Evolutionary conservation across 331 rosid genomes (phyloP).

Genomic region (Dryas integrifolia): DNA sequence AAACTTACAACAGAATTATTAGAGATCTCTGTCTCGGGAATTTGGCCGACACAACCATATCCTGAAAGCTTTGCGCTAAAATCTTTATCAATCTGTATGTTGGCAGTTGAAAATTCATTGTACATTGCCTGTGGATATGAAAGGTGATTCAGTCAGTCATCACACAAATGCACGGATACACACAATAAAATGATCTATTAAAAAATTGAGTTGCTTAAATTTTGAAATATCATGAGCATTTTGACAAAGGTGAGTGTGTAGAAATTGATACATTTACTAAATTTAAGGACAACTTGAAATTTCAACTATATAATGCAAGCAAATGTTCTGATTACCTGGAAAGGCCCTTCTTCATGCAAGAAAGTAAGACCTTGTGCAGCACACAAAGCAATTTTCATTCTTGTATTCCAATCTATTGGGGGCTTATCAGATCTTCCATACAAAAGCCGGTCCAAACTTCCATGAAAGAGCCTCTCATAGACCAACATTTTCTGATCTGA

Average conservation of each 20-base stretch:
- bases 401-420: slow-evolving; percentile 90
- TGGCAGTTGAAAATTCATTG: slow-evolving; percentile 86
- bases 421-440: slow-evolving; percentile 91
- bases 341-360: slow-evolving; percentile 99
- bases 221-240: neutral
- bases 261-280: neutral
- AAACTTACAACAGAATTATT: slow-evolving; percentile 69
- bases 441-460: slow-evolving; percentile 79
- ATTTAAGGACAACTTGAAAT: neutral
- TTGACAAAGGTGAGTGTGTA: neutral
- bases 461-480: slow-evolving; percentile 88
- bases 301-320: neutral
- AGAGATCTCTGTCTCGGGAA: slow-evolving; percentile 79
- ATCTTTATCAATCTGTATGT: slow-evolving; percentile 95
- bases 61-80: slow-evolving; percentile 98
- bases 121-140: slow-evolving; percentile 84
- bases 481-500: slow-evolving; percentile 77
- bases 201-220: neutral
- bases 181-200: neutral
- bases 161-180: neutral
- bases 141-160: slow-evolving; percentile 34
- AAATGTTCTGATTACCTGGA: slow-evolving; percentile 65
- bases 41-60: slow-evolving; percentile 89
- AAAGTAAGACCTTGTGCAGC: slow-evolving; percentile 97
- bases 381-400: slow-evolving; percentile 87